phyloP scores from a whole-genome alignment of 495 filamentous ascomycete genomes.

The Eremomyces bilateralis region DNA sequence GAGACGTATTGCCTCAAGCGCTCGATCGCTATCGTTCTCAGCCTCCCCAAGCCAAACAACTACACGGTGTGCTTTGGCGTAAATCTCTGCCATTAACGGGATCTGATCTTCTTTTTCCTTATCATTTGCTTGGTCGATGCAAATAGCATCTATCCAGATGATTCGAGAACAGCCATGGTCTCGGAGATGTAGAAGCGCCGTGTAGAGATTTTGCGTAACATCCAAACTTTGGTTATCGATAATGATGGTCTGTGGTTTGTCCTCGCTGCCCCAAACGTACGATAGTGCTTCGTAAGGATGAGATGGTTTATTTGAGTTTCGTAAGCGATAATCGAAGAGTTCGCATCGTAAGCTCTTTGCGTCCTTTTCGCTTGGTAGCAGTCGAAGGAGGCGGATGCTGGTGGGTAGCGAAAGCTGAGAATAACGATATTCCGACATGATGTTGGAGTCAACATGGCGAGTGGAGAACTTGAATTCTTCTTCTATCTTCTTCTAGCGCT shows the following conservation, averaged over 20 bases:
- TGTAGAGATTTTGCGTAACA: not conserved
- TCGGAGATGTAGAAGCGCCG: not conserved
- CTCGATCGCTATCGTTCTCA: no score
- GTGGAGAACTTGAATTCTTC: no score
- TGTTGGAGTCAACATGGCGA: no score
- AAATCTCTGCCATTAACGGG: slow-evolving; percentile 13
- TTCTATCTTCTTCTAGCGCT: no score
- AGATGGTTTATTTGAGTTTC: no score
- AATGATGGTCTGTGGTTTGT: not conserved
- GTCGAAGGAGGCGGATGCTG: no score
- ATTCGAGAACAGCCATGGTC: not conserved
- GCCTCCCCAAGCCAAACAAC: slow-evolving; percentile 18
- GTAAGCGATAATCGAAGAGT: no score
- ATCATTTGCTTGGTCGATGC: slow-evolving; percentile 13
- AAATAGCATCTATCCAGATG: slow-evolving; percentile 11
- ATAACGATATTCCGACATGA: no score
- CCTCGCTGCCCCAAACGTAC: not conserved
- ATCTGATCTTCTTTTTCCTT: slow-evolving; percentile 13
- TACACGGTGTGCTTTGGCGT: slow-evolving; percentile 7
- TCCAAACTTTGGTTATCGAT: not conserved
- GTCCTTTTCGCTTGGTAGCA: no score
- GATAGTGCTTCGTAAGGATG: not conserved
- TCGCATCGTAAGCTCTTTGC: no score
- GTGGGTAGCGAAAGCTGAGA: no score
- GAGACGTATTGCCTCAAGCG: no score